Percentiles rank a stretch among this genome's conserved stretches.
These are phyloP conservation scores for Aurantiochytrium sp. DNA, from an alignment of 108 stramenopile genomes.

Conservation along the genomic window DNA sequence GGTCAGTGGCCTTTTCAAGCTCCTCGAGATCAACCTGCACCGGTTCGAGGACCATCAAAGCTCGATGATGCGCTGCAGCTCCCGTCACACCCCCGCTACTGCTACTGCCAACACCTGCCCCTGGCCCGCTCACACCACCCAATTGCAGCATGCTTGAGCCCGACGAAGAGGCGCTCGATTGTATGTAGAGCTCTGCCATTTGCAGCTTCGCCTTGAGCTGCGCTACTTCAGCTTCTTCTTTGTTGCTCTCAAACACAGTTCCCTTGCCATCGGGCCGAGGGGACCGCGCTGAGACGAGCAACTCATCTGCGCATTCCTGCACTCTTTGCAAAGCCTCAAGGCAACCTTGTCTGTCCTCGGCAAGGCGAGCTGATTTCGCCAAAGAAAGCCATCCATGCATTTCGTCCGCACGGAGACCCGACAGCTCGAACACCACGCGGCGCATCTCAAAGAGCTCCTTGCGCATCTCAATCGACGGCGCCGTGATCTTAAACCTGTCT, in stretches of 20 bases:
- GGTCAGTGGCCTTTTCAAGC: not conserved
- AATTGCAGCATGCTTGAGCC: not conserved
- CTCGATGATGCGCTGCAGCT: not conserved
- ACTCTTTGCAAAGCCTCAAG: not conserved
- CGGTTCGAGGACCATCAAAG: not conserved
- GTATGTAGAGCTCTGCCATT: not conserved
- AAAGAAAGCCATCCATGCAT: conserved; percentile 6
- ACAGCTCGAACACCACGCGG: not conserved
- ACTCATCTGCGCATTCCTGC: not conserved
- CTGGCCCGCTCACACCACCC: not conserved
- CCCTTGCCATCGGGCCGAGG: not conserved
- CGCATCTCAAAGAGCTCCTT: not conserved
- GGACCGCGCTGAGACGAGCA: not conserved
- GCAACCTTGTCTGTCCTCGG: not conserved
- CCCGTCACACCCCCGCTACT: not conserved
- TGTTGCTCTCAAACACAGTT: not conserved
- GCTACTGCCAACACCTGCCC: not conserved
- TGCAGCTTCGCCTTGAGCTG: not conserved
- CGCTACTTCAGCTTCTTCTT: not conserved
- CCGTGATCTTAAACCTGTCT: not conserved
- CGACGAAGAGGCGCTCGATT: not conserved
- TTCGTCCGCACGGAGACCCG: not conserved
- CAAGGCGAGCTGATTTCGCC: not conserved
- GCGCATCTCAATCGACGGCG: not conserved
- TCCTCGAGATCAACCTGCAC: not conserved